Conservation (phyloP, 768 basidiomycete species). For the Lactarius sanguifluus region DNA sequence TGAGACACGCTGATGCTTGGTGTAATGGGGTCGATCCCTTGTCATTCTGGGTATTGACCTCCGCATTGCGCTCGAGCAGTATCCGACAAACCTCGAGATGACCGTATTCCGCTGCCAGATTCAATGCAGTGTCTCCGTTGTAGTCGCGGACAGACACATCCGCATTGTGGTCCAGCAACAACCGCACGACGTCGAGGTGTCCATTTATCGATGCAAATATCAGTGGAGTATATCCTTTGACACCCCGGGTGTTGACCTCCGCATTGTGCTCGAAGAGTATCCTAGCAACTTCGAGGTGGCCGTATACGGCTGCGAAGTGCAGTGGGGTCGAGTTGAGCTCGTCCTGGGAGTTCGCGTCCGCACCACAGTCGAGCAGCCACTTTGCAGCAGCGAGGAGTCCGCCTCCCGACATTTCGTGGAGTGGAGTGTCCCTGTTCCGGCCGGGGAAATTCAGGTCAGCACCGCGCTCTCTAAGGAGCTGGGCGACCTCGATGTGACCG, state of each 20-base stretch:
- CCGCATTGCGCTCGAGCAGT: background rate
- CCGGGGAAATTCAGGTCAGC: background rate
- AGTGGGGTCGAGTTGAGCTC: background rate
- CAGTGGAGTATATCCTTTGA: background rate
- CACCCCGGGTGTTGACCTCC: background rate
- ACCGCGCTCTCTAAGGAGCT: background rate
- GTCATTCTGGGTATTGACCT: background rate
- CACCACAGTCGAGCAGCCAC: background rate
- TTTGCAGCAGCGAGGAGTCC: background rate
- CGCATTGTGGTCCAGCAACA: background rate
- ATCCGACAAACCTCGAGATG: background rate
- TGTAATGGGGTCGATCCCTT: background rate
- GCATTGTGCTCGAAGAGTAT: background rate
- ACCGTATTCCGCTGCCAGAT: background rate
- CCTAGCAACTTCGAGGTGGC: background rate
- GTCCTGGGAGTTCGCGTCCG: background rate
- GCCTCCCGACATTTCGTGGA: background rate
- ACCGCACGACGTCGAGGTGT: background rate
- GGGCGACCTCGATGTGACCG: background rate
- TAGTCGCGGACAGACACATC: background rate
- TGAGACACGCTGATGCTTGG: background rate
- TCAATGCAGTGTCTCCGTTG: background rate
- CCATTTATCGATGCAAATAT: accelerated
- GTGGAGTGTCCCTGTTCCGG: background rate
- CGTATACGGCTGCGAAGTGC: background rate